Evolutionary conservation across 1,139 yeast species (phyloP).

Genomic region (Pichia sp.): DNA sequence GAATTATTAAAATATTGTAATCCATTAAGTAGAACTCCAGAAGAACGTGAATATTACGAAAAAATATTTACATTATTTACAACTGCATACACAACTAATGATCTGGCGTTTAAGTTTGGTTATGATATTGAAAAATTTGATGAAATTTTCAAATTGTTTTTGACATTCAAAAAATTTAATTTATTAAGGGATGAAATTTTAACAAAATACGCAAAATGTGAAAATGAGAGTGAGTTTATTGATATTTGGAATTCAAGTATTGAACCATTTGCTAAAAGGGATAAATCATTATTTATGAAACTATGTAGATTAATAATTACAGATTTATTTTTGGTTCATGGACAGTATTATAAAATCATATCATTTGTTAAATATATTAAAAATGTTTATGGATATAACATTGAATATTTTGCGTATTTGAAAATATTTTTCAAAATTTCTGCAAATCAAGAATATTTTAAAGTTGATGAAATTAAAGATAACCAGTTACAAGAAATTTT

Average conservation of each 20-base stretch:
- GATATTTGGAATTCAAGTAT: constrained; percentile 1
- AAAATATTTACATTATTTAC: neutral
- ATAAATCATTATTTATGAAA: constrained; percentile 1
- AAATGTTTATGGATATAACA: neutral
- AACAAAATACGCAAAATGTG: neutral
- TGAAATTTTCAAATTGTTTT: constrained; percentile 5
- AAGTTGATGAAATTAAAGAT: neutral
- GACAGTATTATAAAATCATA: constrained; percentile 4
- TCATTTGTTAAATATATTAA: constrained; percentile 7
- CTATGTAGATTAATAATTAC: neutral
- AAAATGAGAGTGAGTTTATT: neutral
- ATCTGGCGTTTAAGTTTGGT: constrained; percentile 7
- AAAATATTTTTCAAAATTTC: neutral
- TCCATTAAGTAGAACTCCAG: neutral
- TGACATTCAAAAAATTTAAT: neutral
- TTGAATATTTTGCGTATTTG: constrained; percentile 4
- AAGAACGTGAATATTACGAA: neutral
- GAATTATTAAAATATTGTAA: neutral
- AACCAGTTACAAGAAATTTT: neutral
- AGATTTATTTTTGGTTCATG: neutral
- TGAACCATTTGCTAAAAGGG: neutral
- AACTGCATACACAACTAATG: neutral
- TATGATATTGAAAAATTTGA: neutral
- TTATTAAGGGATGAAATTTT: neutral
- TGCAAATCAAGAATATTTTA: neutral